Percentiles rank a stretch among this genome's conserved stretches.
Conservation (phyloP, 2,329 filamentous ascomycete species). For the Arthrobotrys entomopaga region DNA sequence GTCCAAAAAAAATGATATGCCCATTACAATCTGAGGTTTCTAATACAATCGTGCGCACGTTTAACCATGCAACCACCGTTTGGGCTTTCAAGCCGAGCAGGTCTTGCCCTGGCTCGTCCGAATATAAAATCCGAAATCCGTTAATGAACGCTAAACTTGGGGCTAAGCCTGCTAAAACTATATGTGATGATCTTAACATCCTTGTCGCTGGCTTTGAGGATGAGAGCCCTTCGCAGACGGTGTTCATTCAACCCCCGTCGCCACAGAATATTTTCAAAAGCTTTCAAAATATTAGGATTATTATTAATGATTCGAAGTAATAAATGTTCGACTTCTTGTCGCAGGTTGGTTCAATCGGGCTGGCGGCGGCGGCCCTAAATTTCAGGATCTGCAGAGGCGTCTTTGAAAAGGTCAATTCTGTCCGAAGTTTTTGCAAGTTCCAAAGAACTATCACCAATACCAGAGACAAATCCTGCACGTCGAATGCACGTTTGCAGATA, state of each 20-base stretch:
- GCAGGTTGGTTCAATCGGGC: slow-evolving; percentile 5
- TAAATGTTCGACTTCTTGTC: background rate
- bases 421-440: slow-evolving; percentile 17
- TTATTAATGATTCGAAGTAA: background rate
- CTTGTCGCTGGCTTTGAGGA: slow-evolving; percentile 37
- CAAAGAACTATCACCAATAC: slow-evolving; percentile 40
- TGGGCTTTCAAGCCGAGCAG: slow-evolving; percentile 37
- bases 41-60: slow-evolving; percentile 37
- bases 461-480: slow-evolving; percentile 50
- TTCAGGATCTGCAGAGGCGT: no score
- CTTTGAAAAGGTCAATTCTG: background rate
- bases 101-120: slow-evolving; percentile 36
- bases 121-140: slow-evolving; percentile 54
- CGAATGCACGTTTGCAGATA: slow-evolving; percentile 40
- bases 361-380: no score
- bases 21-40: no score
- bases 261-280: slow-evolving; percentile 19
- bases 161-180: slow-evolving; percentile 33
- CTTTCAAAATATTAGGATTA: slow-evolving; percentile 7
- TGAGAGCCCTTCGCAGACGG: slow-evolving; percentile 28
- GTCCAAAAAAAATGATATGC: slow-evolving; percentile 10
- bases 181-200: slow-evolving; percentile 55
- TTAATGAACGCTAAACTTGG: slow-evolving; percentile 31
- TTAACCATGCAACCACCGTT: slow-evolving; percentile 42
- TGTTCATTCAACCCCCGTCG: slow-evolving; percentile 8